Evolutionary conservation across 2,329 filamentous ascomycete species (phyloP).

Genomic region (Mariannaea sp.): DNA sequence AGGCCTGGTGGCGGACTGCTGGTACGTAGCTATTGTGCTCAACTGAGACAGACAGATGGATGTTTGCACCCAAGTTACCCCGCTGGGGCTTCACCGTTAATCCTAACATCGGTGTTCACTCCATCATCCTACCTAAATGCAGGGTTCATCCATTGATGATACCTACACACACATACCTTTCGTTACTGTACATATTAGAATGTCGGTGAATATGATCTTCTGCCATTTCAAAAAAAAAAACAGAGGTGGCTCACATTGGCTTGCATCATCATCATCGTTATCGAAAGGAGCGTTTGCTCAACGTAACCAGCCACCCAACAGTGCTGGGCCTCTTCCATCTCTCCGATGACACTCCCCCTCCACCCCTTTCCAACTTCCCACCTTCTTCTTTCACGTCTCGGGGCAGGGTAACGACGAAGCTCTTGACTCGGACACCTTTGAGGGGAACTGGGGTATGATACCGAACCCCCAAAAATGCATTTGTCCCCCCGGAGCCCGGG

Average conservation of each 20-base stretch:
- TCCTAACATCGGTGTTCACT: not conserved
- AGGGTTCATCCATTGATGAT: not conserved
- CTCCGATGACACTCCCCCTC: slow-evolving; percentile 26
- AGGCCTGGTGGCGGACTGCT: too few relatives aligned
- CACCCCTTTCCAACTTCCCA: slow-evolving; percentile 5
- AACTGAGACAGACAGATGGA: slow-evolving; percentile 28
- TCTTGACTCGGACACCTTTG: slow-evolving; percentile 28
- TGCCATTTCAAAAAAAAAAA: not conserved
- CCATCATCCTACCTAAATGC: not conserved
- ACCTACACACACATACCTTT: too few relatives aligned
- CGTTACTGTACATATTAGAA: not conserved
- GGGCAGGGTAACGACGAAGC: slow-evolving; percentile 15
- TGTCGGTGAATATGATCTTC: not conserved
- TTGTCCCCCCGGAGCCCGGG: too few relatives aligned
- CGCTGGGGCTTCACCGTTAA: not conserved
- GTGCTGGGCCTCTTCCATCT: slow-evolving; percentile 15
- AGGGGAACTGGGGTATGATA: slow-evolving; percentile 10
- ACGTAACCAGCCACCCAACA: slow-evolving; percentile 28
- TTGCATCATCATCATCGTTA: not conserved
- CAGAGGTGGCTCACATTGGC: not conserved
- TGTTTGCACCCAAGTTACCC: not conserved
- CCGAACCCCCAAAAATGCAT: slow-evolving; percentile 17
- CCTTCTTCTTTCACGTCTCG: slow-evolving; percentile 4
- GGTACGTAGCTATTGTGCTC: slow-evolving; percentile 24
- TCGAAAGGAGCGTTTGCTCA: slow-evolving; percentile 23